A percentile compares a stretch with the other conserved stretches of the same genome.
Conservation (phyloP, 2,329 filamentous ascomycete genomes). For the Colletotrichum sidae region DNA sequence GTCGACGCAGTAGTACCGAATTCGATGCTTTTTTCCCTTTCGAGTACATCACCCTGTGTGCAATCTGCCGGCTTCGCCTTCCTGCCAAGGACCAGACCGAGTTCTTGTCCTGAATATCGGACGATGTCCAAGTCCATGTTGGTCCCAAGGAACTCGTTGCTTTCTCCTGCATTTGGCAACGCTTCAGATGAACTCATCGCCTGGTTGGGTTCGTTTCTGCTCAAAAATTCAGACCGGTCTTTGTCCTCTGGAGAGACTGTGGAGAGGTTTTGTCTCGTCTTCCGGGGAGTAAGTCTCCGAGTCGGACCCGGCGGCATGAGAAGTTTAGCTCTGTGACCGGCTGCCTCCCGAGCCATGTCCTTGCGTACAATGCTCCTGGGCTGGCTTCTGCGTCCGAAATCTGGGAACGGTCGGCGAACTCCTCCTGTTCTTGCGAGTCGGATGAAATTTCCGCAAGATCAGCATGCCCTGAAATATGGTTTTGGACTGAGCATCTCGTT, state of each 20-base stretch:
- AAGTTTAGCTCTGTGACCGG: constrained; percentile 22
- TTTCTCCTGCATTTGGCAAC: constrained; percentile 33
- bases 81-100: constrained; percentile 22
- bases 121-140: constrained; percentile 22
- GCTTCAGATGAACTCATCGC: constrained; percentile 25
- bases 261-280: not conserved
- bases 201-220: constrained; percentile 14
- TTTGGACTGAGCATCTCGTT: no score
- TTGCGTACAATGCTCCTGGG: constrained; percentile 20
- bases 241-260: not conserved
- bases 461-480: not conserved
- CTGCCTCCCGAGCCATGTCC: constrained; percentile 24
- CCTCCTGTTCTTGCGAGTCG: not conserved
- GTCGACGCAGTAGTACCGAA: constrained; percentile 30
- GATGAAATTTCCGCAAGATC: constrained; percentile 15
- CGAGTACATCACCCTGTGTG: constrained; percentile 27
- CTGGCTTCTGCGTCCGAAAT: constrained; percentile 17
- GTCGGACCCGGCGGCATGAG: constrained; percentile 25
- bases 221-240: constrained; percentile 1
- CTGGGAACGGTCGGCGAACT: constrained; percentile 5
- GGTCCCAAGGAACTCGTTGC: constrained; percentile 25
- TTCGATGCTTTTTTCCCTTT: constrained; percentile 34
- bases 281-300: constrained; percentile 8
- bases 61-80: constrained; percentile 13
- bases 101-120: constrained; percentile 30